Base-by-base conservation (phyloP, 2,329 filamentous ascomycete species). In the Fusarium pseudoanthophilum region DNA sequence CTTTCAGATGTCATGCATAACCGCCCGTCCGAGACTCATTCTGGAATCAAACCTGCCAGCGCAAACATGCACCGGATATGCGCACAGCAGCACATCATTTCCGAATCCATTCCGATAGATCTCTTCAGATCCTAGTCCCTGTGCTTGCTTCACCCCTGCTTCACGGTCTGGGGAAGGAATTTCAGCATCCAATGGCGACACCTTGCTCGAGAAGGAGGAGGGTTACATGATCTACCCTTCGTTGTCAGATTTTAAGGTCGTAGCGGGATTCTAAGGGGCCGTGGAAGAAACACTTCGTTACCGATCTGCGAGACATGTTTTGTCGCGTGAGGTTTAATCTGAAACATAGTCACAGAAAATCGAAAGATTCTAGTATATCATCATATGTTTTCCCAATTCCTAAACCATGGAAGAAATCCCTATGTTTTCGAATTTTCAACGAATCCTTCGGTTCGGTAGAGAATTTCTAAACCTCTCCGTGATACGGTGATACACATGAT, bases 51-150 rank as follows among this genome's bases (percentile, higher is more conserved):
- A 37, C 61, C 28, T 40, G 52, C 52, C 42, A 60, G 63, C 26
- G 20, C 56, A 48, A 64, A 49, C 39, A 37, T 67, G 34, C 67
- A 60, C 57, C 40, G 39, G 34, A 58, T 64, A 60, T 60, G 58
- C 52, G 40, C 68, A 49, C 58, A 49, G 69, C 62, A 65, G 64
- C 57, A 61, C 53, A 58, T 70, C 72, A 74, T 72, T 45, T 56
- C 52, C 52, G 37, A 56, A 45, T 56, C 64, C 46, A 62, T 51
- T 48, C 53, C 36, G 34, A 60, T 52, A 68, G 48, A 62, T 69
- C 34, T 69, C 57, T 51, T 48, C 51, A 62, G 66, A 73, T 61
- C 65, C 57, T 56, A 48, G 64, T 39, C 60, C 56, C 18, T 66
- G 48, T 36, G 5, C 46, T 49, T 57, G 46, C 45, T 45, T 45